Evolutionary conservation across 176 grass and related monocot species (phyloP), one percentile per base, ranked within the genome.

Genomic region (Coix lacrymajobi): DNA sequence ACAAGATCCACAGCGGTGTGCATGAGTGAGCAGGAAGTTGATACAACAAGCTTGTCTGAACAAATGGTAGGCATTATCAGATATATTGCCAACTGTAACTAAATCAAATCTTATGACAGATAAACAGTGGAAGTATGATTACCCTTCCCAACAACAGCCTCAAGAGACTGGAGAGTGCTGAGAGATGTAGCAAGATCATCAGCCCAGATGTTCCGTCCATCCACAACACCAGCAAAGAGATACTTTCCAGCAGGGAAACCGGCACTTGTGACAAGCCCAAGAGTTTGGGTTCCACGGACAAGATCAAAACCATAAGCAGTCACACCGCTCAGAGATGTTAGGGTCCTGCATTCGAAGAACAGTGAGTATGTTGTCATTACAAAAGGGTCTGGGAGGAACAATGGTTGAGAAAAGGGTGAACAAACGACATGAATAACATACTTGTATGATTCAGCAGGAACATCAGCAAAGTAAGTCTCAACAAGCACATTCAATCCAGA

Each of bases 141-240:
- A 97, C 95, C 95, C 91, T 94, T 94, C 28, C 95, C 92, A 80
- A 90, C 89, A 85, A 94, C 33, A 84, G 92, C 61, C 75, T 97
- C 94, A 17, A 94, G 94, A 73, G 89, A 62, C 82, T 82, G 62
- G 36, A 97, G 94, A 86, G 88, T 88, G 58, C 56, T 86, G 20
- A 92, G 88, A 85, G 94, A 94, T 82, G 92, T 80, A 61, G 89
- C 87, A 74, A 97, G 87, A 66, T 97, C 94, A 85, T 97, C 92
- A 32, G 94, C 94, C 92, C 94, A 97, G 61, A 97, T 97, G 84
- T 97, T 97, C 61, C 94, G 89, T 10, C 94, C 94, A 94, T 97
- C 94, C 29, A 97, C 94, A 69, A 97, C 89, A 90, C 94, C 94
- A 28, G 92, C 94, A 66, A 97, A 97, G 69, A 97, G 89, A 80